Evolutionary conservation across 1,284 basidiomycete species (phyloP), one percentile per base, ranked within the genome.

Genomic region (Cystobasidium slooffiae): DNA sequence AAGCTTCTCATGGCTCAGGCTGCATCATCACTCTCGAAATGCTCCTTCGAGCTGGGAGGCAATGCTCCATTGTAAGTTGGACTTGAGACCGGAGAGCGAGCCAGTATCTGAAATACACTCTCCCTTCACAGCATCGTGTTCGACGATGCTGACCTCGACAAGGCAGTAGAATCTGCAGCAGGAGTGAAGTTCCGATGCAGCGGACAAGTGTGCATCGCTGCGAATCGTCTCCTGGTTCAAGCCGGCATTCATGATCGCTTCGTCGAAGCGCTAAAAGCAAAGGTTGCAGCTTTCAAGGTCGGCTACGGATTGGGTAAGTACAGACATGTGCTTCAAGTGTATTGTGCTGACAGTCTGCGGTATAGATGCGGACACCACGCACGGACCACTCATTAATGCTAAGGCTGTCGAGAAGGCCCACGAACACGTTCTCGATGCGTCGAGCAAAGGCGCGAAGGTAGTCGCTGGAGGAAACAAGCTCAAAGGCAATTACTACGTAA

Each of bases 101-200:
- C 53, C 22, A 31, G 31, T 5, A 31, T 31, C 31, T 31, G 31
- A 31, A 31, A 31, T 5, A 31, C 31, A 31, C 31, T 31, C 31
- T 49, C 46, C 46, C 3, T 49, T 49, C 18, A 18, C 37, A 67
- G 55, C 16, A 61, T 61, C 24, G 74, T 99, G 5, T 99, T 99
- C 81, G 92, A 94, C 76, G 97, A 99, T 80, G 95, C 95, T 0
- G 90, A 99, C 81, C 87, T 99, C 67, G 92, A 94, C 75, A 89
- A 90, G 68, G 97, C 97, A 37, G 92, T 99, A n/a, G 89, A 91
- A 3, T 78, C 79, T 8, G 78, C 75, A 1, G 66, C 79, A 44
- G 76, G 67, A 4, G 76, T 68, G 86, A 99, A 99, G 84, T 99
- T 98, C 88, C 88, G 97, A 62, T 86, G 87, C 41, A 90, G 88